Evolutionary conservation across 2,329 filamentous ascomycete genomes (phyloP), one percentile per base, ranked within the genome.

Genomic region (Davidsoniella neocaledoniae): DNA sequence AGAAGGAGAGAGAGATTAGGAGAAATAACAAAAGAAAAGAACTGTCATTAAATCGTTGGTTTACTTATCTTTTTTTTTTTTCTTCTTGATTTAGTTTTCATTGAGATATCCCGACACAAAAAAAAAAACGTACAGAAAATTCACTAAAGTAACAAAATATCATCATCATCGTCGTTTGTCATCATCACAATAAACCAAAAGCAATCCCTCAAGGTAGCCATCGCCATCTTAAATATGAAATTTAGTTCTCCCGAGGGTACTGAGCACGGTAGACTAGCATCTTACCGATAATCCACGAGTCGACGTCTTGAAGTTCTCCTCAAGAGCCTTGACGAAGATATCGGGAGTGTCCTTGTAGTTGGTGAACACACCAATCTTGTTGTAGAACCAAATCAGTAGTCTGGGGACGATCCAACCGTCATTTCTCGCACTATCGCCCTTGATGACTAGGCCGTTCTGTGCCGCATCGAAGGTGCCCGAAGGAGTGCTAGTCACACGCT

Each of bases 341-440:
- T 62, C 62, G 29, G 54, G 51, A 4, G 48, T 60, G 49, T 70
- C 68, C 0, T 60, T 57, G 56, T 58, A 62, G 55, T 69, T 70
- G 41, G 60, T 58, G 54, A 70, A 67, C 1, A 67, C 49, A 2
- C 62, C 59, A 7, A 58, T 53, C 25, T 54, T 50, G 53, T 69
- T 67, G 46, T 66, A 67, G 36, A 57, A 46, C 17, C 53, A 57
- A 49, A 66, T 54, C 8, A 57, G 47, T 16, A 43, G 17, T 33
- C 29, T n/a, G 5, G 55, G 56, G 12, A 50, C 7, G 26, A 39
- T 33, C 23, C 38, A 19, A 14, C 46, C 46, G 17, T 39, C 17
- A 4, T 25, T 25, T n/a, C 16, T 23, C 5, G 25, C 10, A 8
- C 19, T 29, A 23, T 49, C 53, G 12, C 46, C 46, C 17, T 23